Conservation (phyloP, 2,329 filamentous ascomycete genomes). For the Cercospora janseana region DNA sequence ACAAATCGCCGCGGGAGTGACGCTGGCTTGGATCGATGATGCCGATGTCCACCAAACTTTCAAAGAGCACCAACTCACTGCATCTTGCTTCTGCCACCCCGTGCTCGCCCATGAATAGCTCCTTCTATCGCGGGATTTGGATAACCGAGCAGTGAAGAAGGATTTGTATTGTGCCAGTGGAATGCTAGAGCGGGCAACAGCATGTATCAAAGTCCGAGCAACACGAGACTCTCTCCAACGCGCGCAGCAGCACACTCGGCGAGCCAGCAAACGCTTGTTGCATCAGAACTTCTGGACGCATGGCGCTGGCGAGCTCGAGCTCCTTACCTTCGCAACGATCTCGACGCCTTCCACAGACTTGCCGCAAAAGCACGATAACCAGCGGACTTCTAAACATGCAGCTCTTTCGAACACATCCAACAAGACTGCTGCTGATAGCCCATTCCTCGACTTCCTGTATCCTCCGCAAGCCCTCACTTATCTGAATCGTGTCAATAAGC, state of each 20-base stretch:
- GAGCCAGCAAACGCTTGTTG: constrained; percentile 48
- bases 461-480: constrained; percentile 46
- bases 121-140: neutral
- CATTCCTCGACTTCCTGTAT: constrained; percentile 50
- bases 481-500: constrained; percentile 28
- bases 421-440: constrained; percentile 5
- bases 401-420: neutral
- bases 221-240: constrained; percentile 51
- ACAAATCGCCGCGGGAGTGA: constrained; percentile 2
- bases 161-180: constrained; percentile 32
- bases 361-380: constrained; percentile 16
- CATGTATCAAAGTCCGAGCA: constrained; percentile 56
- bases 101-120: neutral
- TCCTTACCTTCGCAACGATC: constrained; percentile 32
- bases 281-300: constrained; percentile 58
- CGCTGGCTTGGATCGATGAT: constrained; percentile 2
- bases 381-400: neutral
- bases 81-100: neutral
- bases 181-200: constrained; percentile 60
- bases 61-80: neutral
- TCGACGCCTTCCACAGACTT: constrained; percentile 12
- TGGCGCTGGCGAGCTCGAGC: constrained; percentile 49
- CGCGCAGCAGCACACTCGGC: constrained; percentile 38
- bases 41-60: constrained; percentile 7
- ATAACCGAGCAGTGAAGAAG: neutral